A percentile compares a stretch with the other conserved stretches of the same genome.
Evolutionary conservation across 2,329 filamentous ascomycete genomes (phyloP).

Genomic region (Grosmannia clavigera): DNA sequence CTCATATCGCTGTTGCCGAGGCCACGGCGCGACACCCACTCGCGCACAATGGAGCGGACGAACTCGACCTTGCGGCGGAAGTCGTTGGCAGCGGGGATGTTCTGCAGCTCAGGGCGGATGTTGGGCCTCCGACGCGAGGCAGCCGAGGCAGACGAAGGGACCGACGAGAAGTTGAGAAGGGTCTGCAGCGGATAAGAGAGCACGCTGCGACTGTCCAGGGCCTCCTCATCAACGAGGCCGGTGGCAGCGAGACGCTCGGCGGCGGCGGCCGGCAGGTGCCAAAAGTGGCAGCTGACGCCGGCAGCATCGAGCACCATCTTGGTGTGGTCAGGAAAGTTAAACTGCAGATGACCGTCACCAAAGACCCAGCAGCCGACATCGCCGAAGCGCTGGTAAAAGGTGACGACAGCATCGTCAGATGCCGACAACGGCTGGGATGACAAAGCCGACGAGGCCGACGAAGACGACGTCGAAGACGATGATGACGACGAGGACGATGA

Average conservation of each 20-base stretch:
- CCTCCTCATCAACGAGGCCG: slow-evolving; percentile 57
- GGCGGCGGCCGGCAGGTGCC: slow-evolving; percentile 61
- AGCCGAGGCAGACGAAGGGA: slow-evolving; percentile 20
- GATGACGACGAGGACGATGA: neutral
- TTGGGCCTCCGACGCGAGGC: slow-evolving; percentile 44
- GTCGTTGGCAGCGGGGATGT: slow-evolving; percentile 58
- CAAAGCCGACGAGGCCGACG: neutral
- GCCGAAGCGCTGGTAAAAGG: slow-evolving; percentile 70
- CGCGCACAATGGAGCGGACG: slow-evolving; percentile 52
- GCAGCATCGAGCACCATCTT: slow-evolving; percentile 68
- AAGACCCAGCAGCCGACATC: slow-evolving; percentile 77
- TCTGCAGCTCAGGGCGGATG: slow-evolving; percentile 47
- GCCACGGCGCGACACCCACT: slow-evolving; percentile 60
- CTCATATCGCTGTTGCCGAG: slow-evolving; percentile 54
- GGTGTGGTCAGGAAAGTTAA: slow-evolving; percentile 82
- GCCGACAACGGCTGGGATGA: slow-evolving; percentile 18
- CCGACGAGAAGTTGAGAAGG: slow-evolving; percentile 49
- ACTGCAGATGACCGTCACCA: slow-evolving; percentile 64
- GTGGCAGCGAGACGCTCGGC: slow-evolving; percentile 51
- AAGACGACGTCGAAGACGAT: neutral
- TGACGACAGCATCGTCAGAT: slow-evolving; percentile 46
- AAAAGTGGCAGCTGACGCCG: slow-evolving; percentile 66
- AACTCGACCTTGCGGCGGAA: slow-evolving; percentile 65
- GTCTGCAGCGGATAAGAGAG: slow-evolving; percentile 62
- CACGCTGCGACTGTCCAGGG: slow-evolving; percentile 57